Evolutionary conservation across 805 yeast genomes (phyloP).

Genomic region (Kregervanrija delftensis): DNA sequence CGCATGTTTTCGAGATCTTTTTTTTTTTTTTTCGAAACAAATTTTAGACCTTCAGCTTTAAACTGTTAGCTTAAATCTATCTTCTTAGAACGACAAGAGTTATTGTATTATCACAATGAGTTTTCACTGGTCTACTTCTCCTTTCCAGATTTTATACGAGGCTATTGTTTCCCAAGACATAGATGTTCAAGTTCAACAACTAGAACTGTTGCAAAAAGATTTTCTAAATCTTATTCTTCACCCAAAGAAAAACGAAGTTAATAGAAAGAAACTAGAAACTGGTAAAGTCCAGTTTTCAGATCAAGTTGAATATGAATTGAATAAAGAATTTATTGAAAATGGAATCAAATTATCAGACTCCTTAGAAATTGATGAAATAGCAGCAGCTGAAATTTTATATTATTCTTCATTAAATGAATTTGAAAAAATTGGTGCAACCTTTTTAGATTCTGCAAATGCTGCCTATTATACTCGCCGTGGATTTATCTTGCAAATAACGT

Average conservation of each 20-base stretch:
- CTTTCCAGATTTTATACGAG: constrained; percentile 39
- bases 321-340: constrained; percentile 55
- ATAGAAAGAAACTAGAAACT: constrained; percentile 41
- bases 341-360: constrained; percentile 55
- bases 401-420: constrained; percentile 33
- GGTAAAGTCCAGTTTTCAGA: constrained; percentile 44
- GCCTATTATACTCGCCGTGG: constrained; percentile 64
- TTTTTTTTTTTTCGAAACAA: too few relatives aligned
- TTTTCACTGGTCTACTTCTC: constrained; percentile 33
- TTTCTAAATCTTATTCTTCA: constrained; percentile 31
- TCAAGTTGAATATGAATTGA: constrained; percentile 55
- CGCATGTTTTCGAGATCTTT: too few relatives aligned
- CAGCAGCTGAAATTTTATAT: constrained; percentile 63
- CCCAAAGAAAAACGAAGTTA: constrained; percentile 37
- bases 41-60: too few relatives aligned
- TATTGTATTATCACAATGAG: background rate
- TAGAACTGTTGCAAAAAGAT: constrained; percentile 35
- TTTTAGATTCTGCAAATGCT: constrained; percentile 58
- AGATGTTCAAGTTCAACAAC: constrained; percentile 11
- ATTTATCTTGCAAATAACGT: constrained; percentile 62
- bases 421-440: constrained; percentile 37
- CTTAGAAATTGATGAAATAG: constrained; percentile 69
- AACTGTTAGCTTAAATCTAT: background rate
- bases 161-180: constrained; percentile 31
- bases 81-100: background rate